phyloP scores from a whole-genome alignment of 257 asterid genomes.

The Jacaranda mimosifolia region DNA sequence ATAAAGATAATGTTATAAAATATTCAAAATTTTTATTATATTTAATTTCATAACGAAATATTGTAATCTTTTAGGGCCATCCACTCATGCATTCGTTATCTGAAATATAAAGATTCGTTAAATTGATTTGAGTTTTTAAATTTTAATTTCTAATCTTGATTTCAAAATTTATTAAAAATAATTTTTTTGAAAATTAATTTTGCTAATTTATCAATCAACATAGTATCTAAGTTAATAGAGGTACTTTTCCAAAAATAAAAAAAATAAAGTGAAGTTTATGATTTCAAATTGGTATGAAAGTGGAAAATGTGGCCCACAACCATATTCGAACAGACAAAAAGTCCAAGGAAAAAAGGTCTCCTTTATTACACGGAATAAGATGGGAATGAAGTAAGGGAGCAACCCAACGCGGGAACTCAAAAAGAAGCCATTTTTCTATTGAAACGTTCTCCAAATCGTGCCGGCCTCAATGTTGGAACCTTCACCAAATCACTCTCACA shows the following conservation, averaged over 20 bases:
- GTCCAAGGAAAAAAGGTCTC: background rate
- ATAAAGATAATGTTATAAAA: too few relatives aligned
- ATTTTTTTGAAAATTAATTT: too few relatives aligned
- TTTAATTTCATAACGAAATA: too few relatives aligned
- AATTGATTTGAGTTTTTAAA: too few relatives aligned
- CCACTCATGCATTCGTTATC: too few relatives aligned
- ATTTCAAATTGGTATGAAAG: background rate
- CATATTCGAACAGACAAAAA: constrained; percentile 27
- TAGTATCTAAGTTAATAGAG: background rate
- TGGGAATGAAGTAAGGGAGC: constrained; percentile 8
- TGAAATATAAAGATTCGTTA: too few relatives aligned
- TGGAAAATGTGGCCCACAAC: background rate
- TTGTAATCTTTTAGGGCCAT: too few relatives aligned
- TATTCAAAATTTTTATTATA: too few relatives aligned
- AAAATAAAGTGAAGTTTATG: background rate
- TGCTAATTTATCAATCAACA: too few relatives aligned
- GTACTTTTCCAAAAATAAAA: background rate
- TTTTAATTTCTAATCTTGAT: too few relatives aligned
- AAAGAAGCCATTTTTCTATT: constrained; percentile 15
- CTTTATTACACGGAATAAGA: constrained; percentile 27
- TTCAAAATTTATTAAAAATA: too few relatives aligned
- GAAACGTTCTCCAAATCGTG: constrained; percentile 55
- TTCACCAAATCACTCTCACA: constrained; percentile 38
- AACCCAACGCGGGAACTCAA: constrained; percentile 39
- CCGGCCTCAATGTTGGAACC: constrained; percentile 64